A percentile compares a stretch with the other conserved stretches of the same genome.
Evolutionary conservation across 371 early-diverging fungal species (phyloP).

Genomic region (Racocetra persica): DNA sequence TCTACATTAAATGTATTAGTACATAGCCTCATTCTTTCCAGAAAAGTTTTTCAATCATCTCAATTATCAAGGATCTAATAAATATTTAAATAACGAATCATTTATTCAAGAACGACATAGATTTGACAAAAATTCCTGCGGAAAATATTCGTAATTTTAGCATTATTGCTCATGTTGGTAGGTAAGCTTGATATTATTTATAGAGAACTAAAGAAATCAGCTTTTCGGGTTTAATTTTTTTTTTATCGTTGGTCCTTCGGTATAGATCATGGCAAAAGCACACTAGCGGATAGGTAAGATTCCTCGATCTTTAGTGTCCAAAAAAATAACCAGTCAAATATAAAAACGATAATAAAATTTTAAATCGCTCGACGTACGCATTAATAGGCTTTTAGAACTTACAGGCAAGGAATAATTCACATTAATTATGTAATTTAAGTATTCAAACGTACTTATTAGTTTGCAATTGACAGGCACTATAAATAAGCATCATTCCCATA

Average conservation of each 20-base stretch:
- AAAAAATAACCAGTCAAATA: not conserved
- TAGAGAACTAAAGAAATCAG: not conserved
- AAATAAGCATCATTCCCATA: conserved; percentile 84
- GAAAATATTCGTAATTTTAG: conserved; percentile 94
- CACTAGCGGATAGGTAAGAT: conserved; percentile 84
- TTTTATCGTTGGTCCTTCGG: not conserved
- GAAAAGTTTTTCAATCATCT: too few relatives aligned
- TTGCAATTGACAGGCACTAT: conserved; percentile 38
- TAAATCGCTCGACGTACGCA: not conserved
- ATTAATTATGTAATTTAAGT: too few relatives aligned
- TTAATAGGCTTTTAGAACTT: conserved; percentile 39
- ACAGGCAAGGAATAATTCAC: conserved; percentile 38
- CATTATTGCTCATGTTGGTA: conserved; percentile 88
- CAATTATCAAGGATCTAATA: too few relatives aligned
- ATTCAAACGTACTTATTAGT: conserved; percentile 2
- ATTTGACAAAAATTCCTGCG: conserved; percentile 43
- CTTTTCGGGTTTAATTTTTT: not conserved
- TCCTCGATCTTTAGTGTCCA: not conserved
- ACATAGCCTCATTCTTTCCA: too few relatives aligned
- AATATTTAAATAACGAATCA: too few relatives aligned
- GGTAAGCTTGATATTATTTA: not conserved
- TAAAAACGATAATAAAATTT: not conserved
- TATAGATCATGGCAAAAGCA: conserved; percentile 93
- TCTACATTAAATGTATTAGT: too few relatives aligned
- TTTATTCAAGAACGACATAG: not conserved